These are phyloP conservation scores for Pyrenochaeta sp. DNA, from an alignment of 2,329 filamentous ascomycete genomes.

Conservation along the genomic window DNA sequence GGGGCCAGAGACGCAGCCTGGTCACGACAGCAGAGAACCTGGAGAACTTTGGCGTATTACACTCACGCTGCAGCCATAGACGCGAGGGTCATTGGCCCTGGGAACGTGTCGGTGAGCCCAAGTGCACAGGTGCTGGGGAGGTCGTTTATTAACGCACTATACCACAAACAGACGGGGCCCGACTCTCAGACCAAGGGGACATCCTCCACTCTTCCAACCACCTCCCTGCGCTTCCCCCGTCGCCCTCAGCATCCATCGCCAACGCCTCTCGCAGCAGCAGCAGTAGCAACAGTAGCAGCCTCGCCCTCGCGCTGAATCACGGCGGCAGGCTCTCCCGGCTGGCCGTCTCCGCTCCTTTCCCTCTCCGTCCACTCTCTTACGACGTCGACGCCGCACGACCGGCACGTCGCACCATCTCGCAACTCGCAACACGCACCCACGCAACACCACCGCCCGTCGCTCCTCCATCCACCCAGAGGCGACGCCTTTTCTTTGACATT, in stretches of 20 bases:
- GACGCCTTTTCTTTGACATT: constrained; percentile 22
- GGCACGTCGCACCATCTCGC: constrained; percentile 44
- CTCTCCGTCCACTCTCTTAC: constrained; percentile 32
- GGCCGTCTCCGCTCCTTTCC: constrained; percentile 47
- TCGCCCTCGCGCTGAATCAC: constrained; percentile 35
- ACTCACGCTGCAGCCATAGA: background rate
- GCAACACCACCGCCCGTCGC: constrained; percentile 33
- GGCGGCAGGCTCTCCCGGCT: constrained; percentile 37
- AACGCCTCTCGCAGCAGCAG: constrained; percentile 18
- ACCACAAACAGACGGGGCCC: constrained; percentile 11
- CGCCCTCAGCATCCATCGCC: constrained; percentile 35
- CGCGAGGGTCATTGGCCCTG: background rate
- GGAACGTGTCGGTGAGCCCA: constrained; percentile 5
- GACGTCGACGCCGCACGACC: constrained; percentile 31
- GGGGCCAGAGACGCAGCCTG: background rate
- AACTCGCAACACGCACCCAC: constrained; percentile 16
- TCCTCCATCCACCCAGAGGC: constrained; percentile 22
- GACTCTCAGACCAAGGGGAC: constrained; percentile 20
- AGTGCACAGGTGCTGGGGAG: background rate
- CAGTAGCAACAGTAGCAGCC: constrained; percentile 26
- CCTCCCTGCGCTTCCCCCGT: constrained; percentile 29
- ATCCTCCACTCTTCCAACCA: constrained; percentile 26
- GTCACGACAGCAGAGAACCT: background rate
- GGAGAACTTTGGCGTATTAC: background rate
- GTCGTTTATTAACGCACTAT: constrained; percentile 14